Evolutionary conservation across 305 asterid genomes (phyloP).

Genomic region (Rubia tinctorum): DNA sequence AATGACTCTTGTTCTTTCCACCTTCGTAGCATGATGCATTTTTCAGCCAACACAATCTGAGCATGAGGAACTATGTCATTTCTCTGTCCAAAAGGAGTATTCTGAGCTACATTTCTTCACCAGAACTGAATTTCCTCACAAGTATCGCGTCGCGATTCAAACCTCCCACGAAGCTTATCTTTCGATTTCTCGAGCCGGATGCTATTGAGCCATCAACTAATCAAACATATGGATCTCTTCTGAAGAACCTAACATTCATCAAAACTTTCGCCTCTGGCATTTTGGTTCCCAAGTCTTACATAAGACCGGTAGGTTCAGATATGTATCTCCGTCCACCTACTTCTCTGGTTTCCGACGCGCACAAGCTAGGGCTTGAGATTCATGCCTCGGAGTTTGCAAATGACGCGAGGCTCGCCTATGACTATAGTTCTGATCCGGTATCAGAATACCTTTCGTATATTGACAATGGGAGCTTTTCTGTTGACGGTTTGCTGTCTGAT

Average conservation of each 20-base stretch:
- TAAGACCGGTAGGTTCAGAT: slow-evolving; percentile 44
- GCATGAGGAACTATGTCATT: slow-evolving; percentile 52
- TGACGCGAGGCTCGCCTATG: slow-evolving; percentile 45
- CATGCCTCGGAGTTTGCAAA: slow-evolving; percentile 63
- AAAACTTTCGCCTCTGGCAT: slow-evolving; percentile 78
- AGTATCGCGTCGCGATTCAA: slow-evolving; percentile 46
- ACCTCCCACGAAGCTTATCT: slow-evolving; percentile 52
- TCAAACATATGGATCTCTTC: slow-evolving; percentile 61
- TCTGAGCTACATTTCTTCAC: slow-evolving; percentile 65
- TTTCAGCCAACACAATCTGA: slow-evolving; percentile 63
- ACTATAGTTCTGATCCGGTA: slow-evolving; percentile 73
- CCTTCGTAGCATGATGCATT: slow-evolving; percentile 56
- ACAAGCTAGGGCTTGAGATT: slow-evolving; percentile 64
- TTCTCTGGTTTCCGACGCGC: slow-evolving; percentile 68
- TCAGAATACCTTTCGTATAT: slow-evolving; percentile 61
- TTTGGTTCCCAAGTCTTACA: slow-evolving; percentile 69
- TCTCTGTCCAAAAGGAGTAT: slow-evolving; percentile 38
- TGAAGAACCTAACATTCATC: slow-evolving; percentile 58
- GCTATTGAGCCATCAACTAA: slow-evolving; percentile 67
- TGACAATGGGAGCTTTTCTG: slow-evolving; percentile 68
- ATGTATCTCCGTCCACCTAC: slow-evolving; percentile 42
- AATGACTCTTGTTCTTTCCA: neutral
- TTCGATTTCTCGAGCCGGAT: slow-evolving; percentile 46
- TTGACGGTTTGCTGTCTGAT: slow-evolving; percentile 84
- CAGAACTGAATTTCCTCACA: slow-evolving; percentile 68